phyloP scores from a whole-genome alignment of 192 early-diverging fungal species.

The Geranomyces michiganensis region DNA sequence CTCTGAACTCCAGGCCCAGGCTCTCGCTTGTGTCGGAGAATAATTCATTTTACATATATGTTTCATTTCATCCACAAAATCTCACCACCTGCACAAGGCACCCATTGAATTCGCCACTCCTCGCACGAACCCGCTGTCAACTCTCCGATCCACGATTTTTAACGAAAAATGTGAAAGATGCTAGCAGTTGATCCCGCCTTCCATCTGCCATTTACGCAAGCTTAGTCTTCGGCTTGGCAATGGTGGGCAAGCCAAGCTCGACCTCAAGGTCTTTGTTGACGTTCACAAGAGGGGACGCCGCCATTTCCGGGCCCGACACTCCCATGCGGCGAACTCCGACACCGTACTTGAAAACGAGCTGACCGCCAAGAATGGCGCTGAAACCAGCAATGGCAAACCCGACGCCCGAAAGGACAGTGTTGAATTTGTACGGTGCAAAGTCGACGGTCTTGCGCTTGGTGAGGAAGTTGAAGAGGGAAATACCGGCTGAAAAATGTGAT shows the following conservation, averaged over 20 bases:
- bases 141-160: too few relatives aligned
- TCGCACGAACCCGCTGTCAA: too few relatives aligned
- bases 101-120: too few relatives aligned
- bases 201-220: too few relatives aligned
- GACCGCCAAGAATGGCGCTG: constrained; percentile 24
- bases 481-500: constrained; percentile 10
- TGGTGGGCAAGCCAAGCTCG: constrained; percentile 5
- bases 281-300: neutral
- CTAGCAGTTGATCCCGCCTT: too few relatives aligned
- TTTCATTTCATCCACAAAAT: too few relatives aligned
- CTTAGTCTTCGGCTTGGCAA: neutral
- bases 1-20: too few relatives aligned
- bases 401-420: constrained; percentile 22
- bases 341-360: constrained; percentile 24
- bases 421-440: constrained; percentile 27
- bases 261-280: constrained; percentile 2
- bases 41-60: too few relatives aligned
- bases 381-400: neutral
- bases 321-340: constrained; percentile 30
- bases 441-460: constrained; percentile 29
- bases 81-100: too few relatives aligned
- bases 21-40: too few relatives aligned
- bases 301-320: neutral
- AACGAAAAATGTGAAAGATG: too few relatives aligned
- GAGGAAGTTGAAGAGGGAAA: constrained; percentile 28